Evolutionary conservation across 2,329 filamentous ascomycete species (phyloP).

Genomic region (Colletotrichum endophyticum): DNA sequence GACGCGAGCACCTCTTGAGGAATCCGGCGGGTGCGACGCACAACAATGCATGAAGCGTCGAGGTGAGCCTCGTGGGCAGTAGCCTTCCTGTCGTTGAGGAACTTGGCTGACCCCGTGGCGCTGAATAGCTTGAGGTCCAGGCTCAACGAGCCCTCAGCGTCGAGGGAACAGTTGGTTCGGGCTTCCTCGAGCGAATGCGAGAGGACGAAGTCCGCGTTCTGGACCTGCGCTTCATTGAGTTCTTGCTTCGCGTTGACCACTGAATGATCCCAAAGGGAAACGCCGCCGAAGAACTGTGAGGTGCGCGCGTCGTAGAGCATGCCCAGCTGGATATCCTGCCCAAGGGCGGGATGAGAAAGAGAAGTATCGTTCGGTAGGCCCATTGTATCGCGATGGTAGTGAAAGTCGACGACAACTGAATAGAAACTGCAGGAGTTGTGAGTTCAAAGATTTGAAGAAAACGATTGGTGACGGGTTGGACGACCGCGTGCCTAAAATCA

Average conservation of each 20-base stretch:
- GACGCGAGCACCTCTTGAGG: background rate
- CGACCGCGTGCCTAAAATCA: background rate
- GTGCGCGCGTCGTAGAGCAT: background rate
- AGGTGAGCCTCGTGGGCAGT: background rate
- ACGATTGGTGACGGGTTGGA: background rate
- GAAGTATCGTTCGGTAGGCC: background rate
- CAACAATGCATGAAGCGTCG: background rate
- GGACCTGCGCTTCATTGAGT: background rate
- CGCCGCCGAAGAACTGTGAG: background rate
- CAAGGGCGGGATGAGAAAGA: background rate
- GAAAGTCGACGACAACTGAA: too few relatives aligned
- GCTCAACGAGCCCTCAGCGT: background rate
- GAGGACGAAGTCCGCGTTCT: background rate
- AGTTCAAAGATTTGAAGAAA: background rate
- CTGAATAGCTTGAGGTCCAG: background rate
- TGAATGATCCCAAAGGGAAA: background rate
- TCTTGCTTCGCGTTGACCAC: background rate
- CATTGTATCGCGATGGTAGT: background rate
- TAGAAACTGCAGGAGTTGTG: rapidly evolving
- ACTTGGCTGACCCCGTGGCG: background rate
- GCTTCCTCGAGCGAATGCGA: background rate
- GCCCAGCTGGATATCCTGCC: background rate
- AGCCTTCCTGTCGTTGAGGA: background rate
- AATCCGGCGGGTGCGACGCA: background rate
- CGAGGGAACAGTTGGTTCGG: background rate